Conservation (phyloP, 192 early-diverging fungal species). For the Podila epigama region DNA sequence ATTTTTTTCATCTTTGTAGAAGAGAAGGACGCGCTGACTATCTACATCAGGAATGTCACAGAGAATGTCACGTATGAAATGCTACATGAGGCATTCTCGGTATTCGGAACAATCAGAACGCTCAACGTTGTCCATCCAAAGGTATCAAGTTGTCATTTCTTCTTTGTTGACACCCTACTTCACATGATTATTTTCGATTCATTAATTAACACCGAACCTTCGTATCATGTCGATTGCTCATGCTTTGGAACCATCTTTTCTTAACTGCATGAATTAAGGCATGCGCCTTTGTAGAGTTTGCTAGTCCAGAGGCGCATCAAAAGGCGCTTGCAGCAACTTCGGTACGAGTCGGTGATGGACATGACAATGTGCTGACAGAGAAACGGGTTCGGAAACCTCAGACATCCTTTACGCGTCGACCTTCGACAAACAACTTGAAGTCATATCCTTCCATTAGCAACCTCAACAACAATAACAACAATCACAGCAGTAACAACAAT, state of each 20-base stretch:
- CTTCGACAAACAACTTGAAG: slow-evolving; percentile 32
- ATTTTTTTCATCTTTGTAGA: not conserved
- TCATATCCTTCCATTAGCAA: slow-evolving; percentile 6
- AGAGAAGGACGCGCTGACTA: slow-evolving; percentile 37
- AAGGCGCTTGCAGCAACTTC: slow-evolving; percentile 46
- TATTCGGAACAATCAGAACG: slow-evolving; percentile 45
- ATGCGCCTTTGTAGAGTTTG: slow-evolving; percentile 52
- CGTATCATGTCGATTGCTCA: not conserved
- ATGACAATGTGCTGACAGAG: slow-evolving; percentile 36
- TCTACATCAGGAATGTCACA: slow-evolving; percentile 51
- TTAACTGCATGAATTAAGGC: not conserved
- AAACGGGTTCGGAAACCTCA: slow-evolving; percentile 35
- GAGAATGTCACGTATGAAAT: slow-evolving; percentile 36
- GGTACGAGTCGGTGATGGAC: slow-evolving; percentile 25
- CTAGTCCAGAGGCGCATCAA: slow-evolving; percentile 33
- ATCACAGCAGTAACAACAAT: no score
- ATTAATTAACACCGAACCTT: no score
- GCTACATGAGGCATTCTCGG: slow-evolving; percentile 49
- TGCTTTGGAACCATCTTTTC: not conserved
- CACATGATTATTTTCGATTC: no score
- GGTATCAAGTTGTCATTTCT: no score
- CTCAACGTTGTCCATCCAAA: slow-evolving; percentile 31
- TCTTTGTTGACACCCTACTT: no score
- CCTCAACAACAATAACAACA: not conserved
- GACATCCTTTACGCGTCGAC: slow-evolving; percentile 11